A percentile compares a stretch with the other conserved stretches of the same genome.
These are phyloP conservation scores for Dentipellis fragilis DNA, from an alignment of 768 basidiomycete species.

Conservation along the genomic window DNA sequence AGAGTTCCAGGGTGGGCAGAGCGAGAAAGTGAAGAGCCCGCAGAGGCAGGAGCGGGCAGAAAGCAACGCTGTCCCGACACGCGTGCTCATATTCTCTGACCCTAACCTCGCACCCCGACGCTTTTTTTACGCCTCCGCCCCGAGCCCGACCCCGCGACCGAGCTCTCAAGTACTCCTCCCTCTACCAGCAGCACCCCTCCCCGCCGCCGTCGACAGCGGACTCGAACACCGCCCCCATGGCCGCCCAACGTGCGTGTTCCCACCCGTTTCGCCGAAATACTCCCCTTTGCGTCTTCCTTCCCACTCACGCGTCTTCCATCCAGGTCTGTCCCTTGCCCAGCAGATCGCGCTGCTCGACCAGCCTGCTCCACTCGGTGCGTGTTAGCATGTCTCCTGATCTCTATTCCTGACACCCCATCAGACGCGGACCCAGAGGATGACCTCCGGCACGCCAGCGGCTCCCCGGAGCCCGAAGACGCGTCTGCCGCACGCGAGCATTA, in stretches of 20 bases:
- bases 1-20: conserved; percentile 27
- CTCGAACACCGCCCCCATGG: conserved; percentile 1
- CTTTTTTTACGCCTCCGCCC: neutral
- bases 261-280: conserved; percentile 4
- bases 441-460: conserved; percentile 13
- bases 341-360: conserved; percentile 78
- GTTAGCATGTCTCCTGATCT: neutral
- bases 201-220: neutral
- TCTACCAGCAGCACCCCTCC: neutral
- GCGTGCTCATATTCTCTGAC: neutral
- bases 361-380: conserved; percentile 55
- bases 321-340: conserved; percentile 57
- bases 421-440: conserved; percentile 35
- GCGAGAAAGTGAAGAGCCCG: conserved; percentile 5
- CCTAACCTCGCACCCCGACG: conserved; percentile 3
- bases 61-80: neutral
- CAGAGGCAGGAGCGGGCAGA: conserved; percentile 4
- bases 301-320: neutral
- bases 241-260: conserved; percentile 13
- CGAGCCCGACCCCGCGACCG: neutral
- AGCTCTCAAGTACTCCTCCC: neutral
- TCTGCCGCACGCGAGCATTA: conserved; percentile 59
- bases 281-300: conserved; percentile 1
- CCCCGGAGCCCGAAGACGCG: conserved; percentile 21
- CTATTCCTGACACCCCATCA: conserved; percentile 12